Evolutionary conservation across 1,284 basidiomycete species (phyloP), one percentile per base, ranked within the genome.

Genomic region (Inonotus obliquus): DNA sequence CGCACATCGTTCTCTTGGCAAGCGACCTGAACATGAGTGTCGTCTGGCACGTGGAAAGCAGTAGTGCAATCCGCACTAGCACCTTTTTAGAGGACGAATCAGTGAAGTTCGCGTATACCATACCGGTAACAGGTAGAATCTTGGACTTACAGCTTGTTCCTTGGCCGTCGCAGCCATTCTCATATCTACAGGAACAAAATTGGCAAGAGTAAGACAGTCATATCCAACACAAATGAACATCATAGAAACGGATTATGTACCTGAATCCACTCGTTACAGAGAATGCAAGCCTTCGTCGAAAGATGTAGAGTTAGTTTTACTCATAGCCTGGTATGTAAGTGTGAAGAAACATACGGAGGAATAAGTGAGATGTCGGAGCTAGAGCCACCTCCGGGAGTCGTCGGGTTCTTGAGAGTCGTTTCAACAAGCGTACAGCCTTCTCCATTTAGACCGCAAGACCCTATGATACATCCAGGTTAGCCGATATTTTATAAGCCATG

Each of bases 331-430:
- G 70, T 70, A 67, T 10, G n/a, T 1, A 10, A 39, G n/a, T 11
- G 2, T 59, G n/a, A 37, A 49, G n/a, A 56, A 32, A 39, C 59
- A 17, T 57, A 63, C 59, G 58, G 59, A 27, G 67, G 57, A 35
- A 70, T 68, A 19, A 71, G 66, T 2, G 68, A 69, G 35, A 70
- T 65, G 54, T 70, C 69, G 1, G 69, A 66, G 64, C 66, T 69
- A 19, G 66, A 70, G 21, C 66, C 67, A 25, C 66, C 61, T 25
- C 66, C 67, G 4, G 63, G 55, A 29, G 44, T 62, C n/a, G 63
- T 66, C 5, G 67, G 65, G 63, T 70, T 69, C 38, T 47, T 45
- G 44, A 71, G 66, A 10, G 65, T 68, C 13, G 66, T 64, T 64
- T 70, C 68, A n/a, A 70, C 54, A 48, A 71, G 62, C 1, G 68